Evolutionary conservation across 73 alveolate genomes (phyloP).

Genomic region (Tetrahymena borealis): DNA sequence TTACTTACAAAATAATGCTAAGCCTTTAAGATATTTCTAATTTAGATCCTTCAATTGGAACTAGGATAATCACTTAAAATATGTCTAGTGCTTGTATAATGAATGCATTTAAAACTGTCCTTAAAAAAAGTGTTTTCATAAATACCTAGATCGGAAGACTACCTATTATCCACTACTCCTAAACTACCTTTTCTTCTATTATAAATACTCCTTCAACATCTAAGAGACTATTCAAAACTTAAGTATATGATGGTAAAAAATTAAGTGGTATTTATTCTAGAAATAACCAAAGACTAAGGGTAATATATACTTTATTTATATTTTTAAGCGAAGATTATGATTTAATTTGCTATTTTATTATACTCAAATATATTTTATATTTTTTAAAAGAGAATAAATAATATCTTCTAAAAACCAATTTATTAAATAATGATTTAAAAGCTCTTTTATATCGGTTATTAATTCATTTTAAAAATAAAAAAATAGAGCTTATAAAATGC

Average conservation of each 20-base stretch:
- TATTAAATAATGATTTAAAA: too few relatives aligned
- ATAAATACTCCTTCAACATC: background rate
- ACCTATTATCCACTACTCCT: background rate
- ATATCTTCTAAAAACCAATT: too few relatives aligned
- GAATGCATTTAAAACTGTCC: background rate
- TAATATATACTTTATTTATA: background rate
- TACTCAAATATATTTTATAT: background rate
- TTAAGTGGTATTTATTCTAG: background rate
- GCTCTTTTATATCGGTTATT: too few relatives aligned
- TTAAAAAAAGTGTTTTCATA: background rate
- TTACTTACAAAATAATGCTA: background rate
- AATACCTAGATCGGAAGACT: background rate
- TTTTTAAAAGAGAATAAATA: too few relatives aligned
- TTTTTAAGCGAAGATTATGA: too few relatives aligned
- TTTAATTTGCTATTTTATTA: too few relatives aligned
- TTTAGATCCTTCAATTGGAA: background rate
- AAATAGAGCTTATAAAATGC: background rate
- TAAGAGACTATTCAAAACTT: background rate
- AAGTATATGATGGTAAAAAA: background rate
- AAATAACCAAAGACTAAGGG: background rate
- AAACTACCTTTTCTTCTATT: background rate
- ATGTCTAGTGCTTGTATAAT: background rate
- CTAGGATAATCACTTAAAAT: background rate
- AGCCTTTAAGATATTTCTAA: background rate
- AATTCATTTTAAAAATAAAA: background rate